Conservation (phyloP, 139 green algal genomes). For the Haematococcus lacustris region DNA sequence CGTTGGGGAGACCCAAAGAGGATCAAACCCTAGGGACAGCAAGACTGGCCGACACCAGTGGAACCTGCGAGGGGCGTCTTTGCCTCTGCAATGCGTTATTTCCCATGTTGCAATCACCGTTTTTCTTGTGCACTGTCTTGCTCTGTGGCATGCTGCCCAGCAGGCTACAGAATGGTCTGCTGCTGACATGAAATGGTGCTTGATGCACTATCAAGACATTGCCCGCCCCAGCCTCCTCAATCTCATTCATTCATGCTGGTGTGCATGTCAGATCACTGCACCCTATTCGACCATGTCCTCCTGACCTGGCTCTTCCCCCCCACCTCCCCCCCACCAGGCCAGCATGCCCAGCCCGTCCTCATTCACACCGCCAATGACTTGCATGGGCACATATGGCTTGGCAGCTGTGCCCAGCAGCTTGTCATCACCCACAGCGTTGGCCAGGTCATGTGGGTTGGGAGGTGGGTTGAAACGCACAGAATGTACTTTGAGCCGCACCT, state of each 20-base stretch:
- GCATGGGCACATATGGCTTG: slow-evolving; percentile 42
- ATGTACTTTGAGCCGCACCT: slow-evolving; percentile 18
- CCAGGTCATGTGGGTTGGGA: slow-evolving; percentile 24
- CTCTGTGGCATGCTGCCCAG: neutral
- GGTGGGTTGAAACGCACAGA: slow-evolving; percentile 29
- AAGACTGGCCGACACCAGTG: too few relatives aligned
- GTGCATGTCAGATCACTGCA: too few relatives aligned
- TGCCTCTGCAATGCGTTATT: neutral
- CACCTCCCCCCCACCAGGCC: slow-evolving; percentile 56
- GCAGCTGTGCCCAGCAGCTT: slow-evolving; percentile 33
- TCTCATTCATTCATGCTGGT: too few relatives aligned
- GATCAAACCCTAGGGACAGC: too few relatives aligned
- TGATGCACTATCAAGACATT: too few relatives aligned
- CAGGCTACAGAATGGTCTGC: neutral
- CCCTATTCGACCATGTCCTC: too few relatives aligned
- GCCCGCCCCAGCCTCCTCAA: too few relatives aligned
- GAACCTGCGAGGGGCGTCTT: neutral
- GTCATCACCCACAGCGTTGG: slow-evolving; percentile 21
- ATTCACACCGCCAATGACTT: slow-evolving; percentile 58
- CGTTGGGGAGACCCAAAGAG: too few relatives aligned
- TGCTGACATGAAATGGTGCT: neutral
- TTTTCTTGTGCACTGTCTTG: neutral
- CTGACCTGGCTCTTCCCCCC: slow-evolving; percentile 7
- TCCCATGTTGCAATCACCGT: neutral
- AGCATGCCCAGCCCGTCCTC: slow-evolving; percentile 62